phyloP scores from a whole-genome alignment of 306 rosid species.

The Fragaria vesca region DNA sequence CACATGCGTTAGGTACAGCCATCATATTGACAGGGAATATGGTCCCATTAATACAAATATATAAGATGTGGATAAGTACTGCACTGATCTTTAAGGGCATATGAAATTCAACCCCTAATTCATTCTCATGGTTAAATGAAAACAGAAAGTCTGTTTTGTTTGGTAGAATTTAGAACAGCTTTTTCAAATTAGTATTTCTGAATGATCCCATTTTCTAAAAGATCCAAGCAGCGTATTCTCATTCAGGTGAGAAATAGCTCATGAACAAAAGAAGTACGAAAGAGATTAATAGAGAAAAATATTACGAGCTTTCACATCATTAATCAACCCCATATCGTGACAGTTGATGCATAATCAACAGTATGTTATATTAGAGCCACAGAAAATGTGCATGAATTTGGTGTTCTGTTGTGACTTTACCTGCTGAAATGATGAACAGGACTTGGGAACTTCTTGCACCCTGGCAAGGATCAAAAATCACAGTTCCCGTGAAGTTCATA shows the following conservation, averaged over 20 bases:
- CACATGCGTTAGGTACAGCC: constrained; percentile 7
- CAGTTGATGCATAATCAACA: background rate
- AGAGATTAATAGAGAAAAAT: too few relatives aligned
- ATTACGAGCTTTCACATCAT: background rate
- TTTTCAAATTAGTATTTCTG: background rate
- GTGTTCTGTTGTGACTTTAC: background rate
- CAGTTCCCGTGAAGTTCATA: constrained; percentile 38
- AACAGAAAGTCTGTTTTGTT: background rate
- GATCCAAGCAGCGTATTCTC: too few relatives aligned
- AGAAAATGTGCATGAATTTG: background rate
- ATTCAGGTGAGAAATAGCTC: too few relatives aligned
- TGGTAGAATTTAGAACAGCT: background rate
- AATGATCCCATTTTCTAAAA: background rate
- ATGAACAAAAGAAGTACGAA: too few relatives aligned
- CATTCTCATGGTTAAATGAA: background rate
- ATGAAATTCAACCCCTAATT: background rate
- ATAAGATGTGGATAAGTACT: background rate
- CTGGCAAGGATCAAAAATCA: constrained; percentile 40
- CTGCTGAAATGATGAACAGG: constrained; percentile 24
- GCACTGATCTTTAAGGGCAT: background rate
- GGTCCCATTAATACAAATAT: background rate
- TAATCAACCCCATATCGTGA: background rate
- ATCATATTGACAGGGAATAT: background rate
- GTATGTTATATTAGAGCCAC: background rate
- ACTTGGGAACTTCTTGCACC: constrained; percentile 52